These are phyloP conservation scores for Cladophialophora exuberans DNA, from an alignment of 2,329 filamentous ascomycete genomes.

Conservation along the genomic window DNA sequence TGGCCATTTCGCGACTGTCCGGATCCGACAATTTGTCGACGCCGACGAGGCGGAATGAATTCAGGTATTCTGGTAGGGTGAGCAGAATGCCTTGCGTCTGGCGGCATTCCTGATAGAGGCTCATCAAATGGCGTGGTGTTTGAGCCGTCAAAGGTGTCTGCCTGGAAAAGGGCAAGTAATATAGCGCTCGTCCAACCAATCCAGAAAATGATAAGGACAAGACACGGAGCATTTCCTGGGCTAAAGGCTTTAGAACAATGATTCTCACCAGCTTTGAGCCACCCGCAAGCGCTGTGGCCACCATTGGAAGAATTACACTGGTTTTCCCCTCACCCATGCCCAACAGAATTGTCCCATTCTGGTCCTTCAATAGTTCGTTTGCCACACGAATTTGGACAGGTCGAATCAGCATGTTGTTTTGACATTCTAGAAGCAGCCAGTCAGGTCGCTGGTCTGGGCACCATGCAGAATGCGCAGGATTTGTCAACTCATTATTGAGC, in stretches of 20 bases:
- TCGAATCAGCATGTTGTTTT: conserved; percentile 65
- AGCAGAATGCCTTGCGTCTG: conserved; percentile 59
- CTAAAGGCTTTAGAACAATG: conserved; percentile 64
- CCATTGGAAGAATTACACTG: conserved; percentile 69
- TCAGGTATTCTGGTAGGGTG: conserved; percentile 65
- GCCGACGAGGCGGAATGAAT: conserved; percentile 67
- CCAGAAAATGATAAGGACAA: conserved; percentile 53
- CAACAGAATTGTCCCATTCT: conserved; percentile 64
- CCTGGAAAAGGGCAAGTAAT: conserved; percentile 52
- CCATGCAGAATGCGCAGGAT: conserved; percentile 62
- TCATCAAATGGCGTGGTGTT: conserved; percentile 42
- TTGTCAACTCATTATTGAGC: conserved; percentile 44
- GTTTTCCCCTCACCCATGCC: conserved; percentile 76
- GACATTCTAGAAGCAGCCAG: conserved; percentile 66
- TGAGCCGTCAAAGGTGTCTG: conserved; percentile 39
- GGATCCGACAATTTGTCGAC: conserved; percentile 52
- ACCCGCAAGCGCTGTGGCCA: conserved; percentile 59
- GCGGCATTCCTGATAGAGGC: conserved; percentile 53
- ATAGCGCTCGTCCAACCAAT: conserved; percentile 48
- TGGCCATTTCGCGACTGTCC: conserved; percentile 36
- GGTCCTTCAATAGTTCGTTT: conserved; percentile 55
- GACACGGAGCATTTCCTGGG: conserved; percentile 63
- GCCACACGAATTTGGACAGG: conserved; percentile 63
- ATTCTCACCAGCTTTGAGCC: conserved; percentile 57
- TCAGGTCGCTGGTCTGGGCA: conserved; percentile 57